These are phyloP conservation scores for Durusdinium trenchii DNA, from an alignment of 73 alveolate species.

Conservation along the genomic window DNA sequence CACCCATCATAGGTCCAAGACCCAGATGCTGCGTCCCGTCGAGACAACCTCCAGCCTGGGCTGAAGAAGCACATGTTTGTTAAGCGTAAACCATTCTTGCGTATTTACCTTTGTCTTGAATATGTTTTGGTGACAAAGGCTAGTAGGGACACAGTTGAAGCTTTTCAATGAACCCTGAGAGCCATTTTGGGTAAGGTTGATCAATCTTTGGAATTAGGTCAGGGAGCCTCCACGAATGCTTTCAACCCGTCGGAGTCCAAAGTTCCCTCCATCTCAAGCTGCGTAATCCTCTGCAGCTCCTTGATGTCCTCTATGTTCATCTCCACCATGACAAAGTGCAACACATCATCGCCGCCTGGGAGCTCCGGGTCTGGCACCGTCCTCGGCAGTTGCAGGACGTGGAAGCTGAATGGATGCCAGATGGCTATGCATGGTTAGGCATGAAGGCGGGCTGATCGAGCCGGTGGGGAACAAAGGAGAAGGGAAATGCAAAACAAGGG, in stretches of 20 bases:
- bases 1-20: not conserved
- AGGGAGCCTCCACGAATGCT: conserved; percentile 1
- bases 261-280: not conserved
- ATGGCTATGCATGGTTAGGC: too few species aligned
- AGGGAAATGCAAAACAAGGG: too few species aligned
- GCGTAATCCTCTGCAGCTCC: not conserved
- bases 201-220: too few species aligned
- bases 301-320: not conserved
- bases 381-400: too few species aligned
- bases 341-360: not conserved
- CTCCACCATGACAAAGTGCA: conserved; percentile 19
- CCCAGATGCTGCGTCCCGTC: not conserved
- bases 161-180: too few species aligned
- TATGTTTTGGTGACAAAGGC: not conserved
- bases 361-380: conserved; percentile 25
- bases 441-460: too few species aligned
- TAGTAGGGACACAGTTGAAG: too few species aligned
- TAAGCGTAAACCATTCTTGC: not conserved
- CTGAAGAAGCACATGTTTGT: too few species aligned
- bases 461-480: too few species aligned
- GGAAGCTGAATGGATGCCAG: too few species aligned
- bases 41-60: not conserved
- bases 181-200: too few species aligned
- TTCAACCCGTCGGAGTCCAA: not conserved
- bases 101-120: not conserved